Evolutionary conservation across 2,329 filamentous ascomycete species (phyloP).

Genomic region (Ophiostoma pallidulum): DNA sequence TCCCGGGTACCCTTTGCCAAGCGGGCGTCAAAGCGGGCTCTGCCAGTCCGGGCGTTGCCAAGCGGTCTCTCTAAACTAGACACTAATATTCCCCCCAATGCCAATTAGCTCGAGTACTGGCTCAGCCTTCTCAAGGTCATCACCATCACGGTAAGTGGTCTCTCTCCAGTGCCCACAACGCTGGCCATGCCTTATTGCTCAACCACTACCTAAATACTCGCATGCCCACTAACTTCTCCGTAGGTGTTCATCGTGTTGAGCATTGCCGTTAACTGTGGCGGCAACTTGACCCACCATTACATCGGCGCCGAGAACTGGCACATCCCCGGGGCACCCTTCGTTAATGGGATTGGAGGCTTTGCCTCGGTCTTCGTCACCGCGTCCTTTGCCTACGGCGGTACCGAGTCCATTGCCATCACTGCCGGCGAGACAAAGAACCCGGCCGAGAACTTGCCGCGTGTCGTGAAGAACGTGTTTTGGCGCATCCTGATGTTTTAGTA

Average conservation of each 20-base stretch:
- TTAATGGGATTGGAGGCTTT: constrained; percentile 55
- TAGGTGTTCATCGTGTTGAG: constrained; percentile 43
- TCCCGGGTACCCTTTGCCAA: neutral
- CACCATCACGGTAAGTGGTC: constrained; percentile 42
- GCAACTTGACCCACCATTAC: constrained; percentile 42
- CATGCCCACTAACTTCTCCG: too few relatives aligned
- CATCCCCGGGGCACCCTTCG: constrained; percentile 52
- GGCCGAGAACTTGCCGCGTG: constrained; percentile 48
- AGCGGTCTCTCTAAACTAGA: too few relatives aligned
- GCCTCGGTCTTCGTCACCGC: constrained; percentile 55
- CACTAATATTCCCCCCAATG: too few relatives aligned
- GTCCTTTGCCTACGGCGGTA: constrained; percentile 55
- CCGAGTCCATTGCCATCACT: constrained; percentile 66
- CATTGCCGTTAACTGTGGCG: constrained; percentile 51
- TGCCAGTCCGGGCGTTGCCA: too few relatives aligned
- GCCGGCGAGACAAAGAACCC: constrained; percentile 60
- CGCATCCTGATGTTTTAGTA: constrained; percentile 46
- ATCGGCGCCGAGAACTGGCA: constrained; percentile 51
- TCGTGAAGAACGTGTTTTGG: constrained; percentile 58
- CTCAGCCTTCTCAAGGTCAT: constrained; percentile 69
- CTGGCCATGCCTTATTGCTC: too few relatives aligned
- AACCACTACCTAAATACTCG: too few relatives aligned
- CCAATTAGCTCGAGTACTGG: constrained; percentile 69
- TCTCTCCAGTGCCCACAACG: too few relatives aligned
- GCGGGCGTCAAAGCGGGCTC: neutral